Evolutionary conservation across 108 stramenopile species (phyloP), one percentile per base, ranked within the genome.

Genomic region (Skeletonema menzelii): DNA sequence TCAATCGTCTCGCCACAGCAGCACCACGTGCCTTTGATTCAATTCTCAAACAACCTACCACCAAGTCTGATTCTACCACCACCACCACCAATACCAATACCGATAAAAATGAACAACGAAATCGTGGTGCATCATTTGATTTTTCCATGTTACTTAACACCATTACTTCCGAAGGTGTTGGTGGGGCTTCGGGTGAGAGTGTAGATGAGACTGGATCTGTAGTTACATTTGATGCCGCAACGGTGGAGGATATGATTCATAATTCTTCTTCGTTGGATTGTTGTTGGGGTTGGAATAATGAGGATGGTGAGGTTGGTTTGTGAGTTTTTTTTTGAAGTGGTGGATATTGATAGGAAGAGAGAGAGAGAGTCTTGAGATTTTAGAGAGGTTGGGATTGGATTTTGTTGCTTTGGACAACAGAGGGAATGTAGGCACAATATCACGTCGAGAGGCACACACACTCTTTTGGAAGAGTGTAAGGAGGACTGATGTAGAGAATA

Each of bases 21-120:
- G 73, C 73, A 35, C 73, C 73, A 2, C 73, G 73, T 49, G 73
- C 65, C 35, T 46, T 75, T 28, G 73, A 75, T 49, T 75, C 73
- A 4, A 57, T 75, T 5, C 46, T 75, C 46, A 47, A 47, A 4
- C 19, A 47, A 4, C 19, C 46, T 0, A 47, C n/a, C 5, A 5
- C 17, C 17, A 19, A 17, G 0, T 1, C 17, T 19, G 4, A 17
- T 19, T 20, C 46, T 7, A 2, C 46, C 17, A 20, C 46, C 6
- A 17, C n/a, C n/a, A 46, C 44, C 44, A n/a, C n/a, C 1, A 30
- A 30, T 37, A 37, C 35, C 35, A 47, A 19, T 47, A 47, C 46
- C 31, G 7, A 4, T 19, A 2, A 19, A n/a, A 17, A 47, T 1
- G 17, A 47, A 17, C 13, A 46, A 17, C 15, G 46, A 19, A 17